Evolutionary conservation across 257 asterid genomes (phyloP), one percentile per base, ranked within the genome.

Genomic region (Salvia rosmarinus): DNA sequence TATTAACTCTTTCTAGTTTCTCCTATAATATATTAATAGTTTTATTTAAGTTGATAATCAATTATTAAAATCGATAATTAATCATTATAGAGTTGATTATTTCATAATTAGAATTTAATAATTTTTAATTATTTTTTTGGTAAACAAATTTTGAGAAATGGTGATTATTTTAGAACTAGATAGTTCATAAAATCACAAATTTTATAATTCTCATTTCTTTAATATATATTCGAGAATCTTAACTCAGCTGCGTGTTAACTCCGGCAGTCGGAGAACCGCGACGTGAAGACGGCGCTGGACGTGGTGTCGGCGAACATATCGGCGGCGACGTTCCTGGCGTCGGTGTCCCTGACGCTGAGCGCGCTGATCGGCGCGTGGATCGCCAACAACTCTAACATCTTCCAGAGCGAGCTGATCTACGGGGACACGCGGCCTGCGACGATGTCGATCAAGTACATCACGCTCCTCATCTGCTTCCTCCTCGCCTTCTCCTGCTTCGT

Each of bases 341-440:
- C 90, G 7, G 68, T 88, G 6, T 75, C 87, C 0, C 77, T 88
- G 20, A 86, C 87, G 1, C 85, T 86, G 0, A 83, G 89, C 73
- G 75, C 90, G 4, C 81, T 86, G 0, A 88, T 86, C 61, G 92
- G 92, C n/a, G 84, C 92, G 4, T 88, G 90, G 95, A 83, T 88
- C 43, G 88, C 91, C 11, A 88, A 81, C 81, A 85, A 80, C 50
- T 70, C 87, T 54, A 79, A 42, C 70, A 70, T 88, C 16, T 88
- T 84, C 79, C 85, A 82, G 60, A 86, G 90, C 77, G 78, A 79
- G 23, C 56, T 86, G 43, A 88, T 88, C 71, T 86, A 86, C 71
- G 92, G 95, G 16, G 95, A 86, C 75, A 88, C 92, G 2, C 82
- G 95, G 1, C 85, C 86, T 7, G 74, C 78, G 16, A 84, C 95